Percentiles rank a stretch among this genome's conserved stretches.
phyloP scores from a whole-genome alignment of 352 stramenopile genomes.

The Globisporangium irregulare region DNA sequence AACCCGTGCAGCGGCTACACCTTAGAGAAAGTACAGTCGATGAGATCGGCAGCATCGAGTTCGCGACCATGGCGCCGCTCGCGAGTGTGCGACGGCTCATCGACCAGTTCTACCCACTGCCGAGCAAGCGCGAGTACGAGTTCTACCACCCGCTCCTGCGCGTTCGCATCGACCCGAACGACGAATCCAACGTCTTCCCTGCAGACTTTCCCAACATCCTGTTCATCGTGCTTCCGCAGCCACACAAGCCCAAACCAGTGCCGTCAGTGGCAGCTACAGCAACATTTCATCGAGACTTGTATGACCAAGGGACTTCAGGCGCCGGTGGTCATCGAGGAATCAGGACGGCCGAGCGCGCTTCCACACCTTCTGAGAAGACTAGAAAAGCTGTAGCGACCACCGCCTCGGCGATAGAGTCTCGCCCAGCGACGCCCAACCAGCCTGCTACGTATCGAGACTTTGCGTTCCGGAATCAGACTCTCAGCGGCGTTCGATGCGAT shows the following conservation, averaged over 20 bases:
- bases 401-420: neutral
- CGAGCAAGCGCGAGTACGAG: conserved; percentile 22
- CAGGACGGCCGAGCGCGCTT: neutral
- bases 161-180: conserved; percentile 12
- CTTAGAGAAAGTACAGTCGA: conserved; percentile 6
- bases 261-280: neutral
- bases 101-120: conserved; percentile 31
- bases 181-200: conserved; percentile 12
- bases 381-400: neutral
- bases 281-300: neutral
- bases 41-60: conserved; percentile 23
- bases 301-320: neutral
- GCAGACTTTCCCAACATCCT: conserved; percentile 14
- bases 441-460: conserved; percentile 9
- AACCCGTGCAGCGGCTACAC: conserved; percentile 15
- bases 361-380: neutral
- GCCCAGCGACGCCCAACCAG: neutral
- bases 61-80: conserved; percentile 24
- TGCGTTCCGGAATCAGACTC: neutral
- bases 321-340: neutral
- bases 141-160: conserved; percentile 22
- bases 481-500: conserved; percentile 11
- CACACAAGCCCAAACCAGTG: neutral
- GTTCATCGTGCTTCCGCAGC: conserved; percentile 6
- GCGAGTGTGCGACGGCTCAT: conserved; percentile 25